These are phyloP conservation scores for Cyclanthera cordifolia DNA, from an alignment of 306 rosid species.

Conservation along the genomic window DNA sequence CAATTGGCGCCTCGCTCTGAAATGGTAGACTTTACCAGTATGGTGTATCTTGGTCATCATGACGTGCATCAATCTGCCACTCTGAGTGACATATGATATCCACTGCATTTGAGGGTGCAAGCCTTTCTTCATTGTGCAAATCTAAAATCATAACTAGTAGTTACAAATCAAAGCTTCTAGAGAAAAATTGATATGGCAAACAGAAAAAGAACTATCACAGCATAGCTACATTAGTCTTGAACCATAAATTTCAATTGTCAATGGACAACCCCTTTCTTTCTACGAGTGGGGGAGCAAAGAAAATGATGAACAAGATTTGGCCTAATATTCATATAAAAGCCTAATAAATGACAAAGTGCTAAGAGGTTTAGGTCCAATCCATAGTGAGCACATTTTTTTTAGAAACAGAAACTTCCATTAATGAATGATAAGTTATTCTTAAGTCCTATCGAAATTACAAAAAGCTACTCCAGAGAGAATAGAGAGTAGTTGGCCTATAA, in stretches of 20 bases:
- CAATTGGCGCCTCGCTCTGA: slow-evolving; percentile 79
- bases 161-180: neutral
- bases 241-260: neutral
- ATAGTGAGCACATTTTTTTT: no score
- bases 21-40: slow-evolving; percentile 79
- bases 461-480: no score
- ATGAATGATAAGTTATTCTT: no score
- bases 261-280: neutral
- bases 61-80: slow-evolving; percentile 75
- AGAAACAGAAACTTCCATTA: no score
- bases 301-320: neutral
- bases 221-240: neutral
- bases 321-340: no score
- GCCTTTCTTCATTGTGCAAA: slow-evolving; percentile 66
- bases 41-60: slow-evolving; percentile 86
- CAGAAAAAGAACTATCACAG: neutral
- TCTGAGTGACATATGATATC: slow-evolving; percentile 81
- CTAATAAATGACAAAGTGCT: no score
- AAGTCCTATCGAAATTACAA: no score
- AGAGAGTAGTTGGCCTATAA: no score
- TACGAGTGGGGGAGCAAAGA: neutral
- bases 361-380: no score
- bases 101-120: slow-evolving; percentile 91
- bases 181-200: neutral
- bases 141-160: neutral